Percentiles rank a stretch among this genome's conserved stretches.
phyloP scores from a whole-genome alignment of 129 eudicot species.

The sunflower (Helianthus annuus) region DNA sequence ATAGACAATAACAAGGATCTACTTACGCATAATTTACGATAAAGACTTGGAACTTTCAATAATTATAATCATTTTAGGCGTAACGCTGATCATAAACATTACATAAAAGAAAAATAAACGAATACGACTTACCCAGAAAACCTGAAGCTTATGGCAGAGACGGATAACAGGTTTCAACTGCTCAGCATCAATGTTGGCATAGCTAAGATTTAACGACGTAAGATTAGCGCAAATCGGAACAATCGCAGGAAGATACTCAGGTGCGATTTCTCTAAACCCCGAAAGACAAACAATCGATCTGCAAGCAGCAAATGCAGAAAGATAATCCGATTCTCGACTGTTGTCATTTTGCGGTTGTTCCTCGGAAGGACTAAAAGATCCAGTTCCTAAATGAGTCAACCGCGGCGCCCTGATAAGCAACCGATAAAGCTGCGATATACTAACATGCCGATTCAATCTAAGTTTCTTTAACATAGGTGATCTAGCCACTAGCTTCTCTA shows the following conservation, averaged over 20 bases:
- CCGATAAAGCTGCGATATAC: slow-evolving; percentile 54
- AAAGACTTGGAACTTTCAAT: no score
- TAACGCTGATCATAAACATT: no score
- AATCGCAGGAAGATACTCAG: slow-evolving; percentile 52
- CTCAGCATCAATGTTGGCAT: slow-evolving; percentile 56
- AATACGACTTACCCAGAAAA: slow-evolving; percentile 56
- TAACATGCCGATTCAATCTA: slow-evolving; percentile 51
- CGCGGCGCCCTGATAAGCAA: slow-evolving; percentile 65
- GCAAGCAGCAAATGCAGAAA: slow-evolving; percentile 68
- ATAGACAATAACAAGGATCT: no score
- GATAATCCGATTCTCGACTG: slow-evolving; percentile 57
- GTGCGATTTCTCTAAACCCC: slow-evolving; percentile 58
- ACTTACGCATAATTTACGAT: no score
- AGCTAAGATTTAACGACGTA: slow-evolving; percentile 72
- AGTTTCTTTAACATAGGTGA: slow-evolving; percentile 69
- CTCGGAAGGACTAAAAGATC: slow-evolving; percentile 48
- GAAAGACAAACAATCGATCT: slow-evolving; percentile 64
- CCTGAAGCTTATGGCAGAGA: slow-evolving; percentile 69
- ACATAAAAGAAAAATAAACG: background rate
- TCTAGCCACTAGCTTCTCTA: slow-evolving; percentile 61
- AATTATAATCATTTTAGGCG: no score
- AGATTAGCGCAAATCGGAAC: slow-evolving; percentile 63
- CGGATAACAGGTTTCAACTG: slow-evolving; percentile 58
- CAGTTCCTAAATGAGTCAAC: slow-evolving; percentile 77
- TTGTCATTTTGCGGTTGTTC: slow-evolving; percentile 33